Conservation (phyloP, 768 basidiomycete genomes). For the Russula brevipes region DNA sequence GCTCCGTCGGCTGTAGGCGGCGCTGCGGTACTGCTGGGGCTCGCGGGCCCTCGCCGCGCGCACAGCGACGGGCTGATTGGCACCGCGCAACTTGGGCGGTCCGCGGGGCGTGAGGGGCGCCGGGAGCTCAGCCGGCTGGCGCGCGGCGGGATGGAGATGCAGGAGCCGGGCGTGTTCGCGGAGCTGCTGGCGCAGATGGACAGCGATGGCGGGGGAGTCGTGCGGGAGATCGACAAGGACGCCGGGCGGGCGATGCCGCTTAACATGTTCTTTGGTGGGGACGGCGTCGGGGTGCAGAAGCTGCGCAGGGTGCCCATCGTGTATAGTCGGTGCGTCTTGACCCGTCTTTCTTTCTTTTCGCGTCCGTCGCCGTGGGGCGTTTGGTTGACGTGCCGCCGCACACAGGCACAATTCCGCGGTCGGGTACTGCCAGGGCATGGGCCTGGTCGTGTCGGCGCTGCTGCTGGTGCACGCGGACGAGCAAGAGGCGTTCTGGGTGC, state of each 20-base stretch:
- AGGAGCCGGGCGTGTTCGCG: slow-evolving; percentile 84
- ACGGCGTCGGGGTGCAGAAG: too few species aligned
- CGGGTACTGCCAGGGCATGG: slow-evolving; percentile 95
- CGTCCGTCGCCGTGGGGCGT: too few species aligned
- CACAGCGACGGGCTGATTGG: too few species aligned
- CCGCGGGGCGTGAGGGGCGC: too few species aligned
- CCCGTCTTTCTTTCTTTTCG: neutral
- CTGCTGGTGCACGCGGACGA: slow-evolving; percentile 91
- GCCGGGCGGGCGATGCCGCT: slow-evolving; percentile 87
- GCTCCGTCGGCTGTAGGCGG: too few species aligned
- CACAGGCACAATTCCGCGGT: slow-evolving; percentile 85
- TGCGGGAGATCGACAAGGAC: slow-evolving; percentile 92
- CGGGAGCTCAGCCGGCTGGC: too few species aligned
- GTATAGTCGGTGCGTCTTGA: slow-evolving; percentile 77
- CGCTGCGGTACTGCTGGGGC: too few species aligned
- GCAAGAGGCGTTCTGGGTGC: slow-evolving; percentile 96
- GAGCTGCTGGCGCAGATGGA: slow-evolving; percentile 58
- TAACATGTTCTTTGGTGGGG: too few species aligned
- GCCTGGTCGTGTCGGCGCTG: slow-evolving; percentile 90
- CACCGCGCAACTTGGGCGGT: too few species aligned
- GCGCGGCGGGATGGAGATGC: too few species aligned
- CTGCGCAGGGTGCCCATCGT: slow-evolving; percentile 89
- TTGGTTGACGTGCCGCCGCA: neutral
- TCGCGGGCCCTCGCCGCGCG: too few species aligned
- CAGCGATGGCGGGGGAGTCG: slow-evolving; percentile 44